Evolutionary conservation across 306 rosid species (phyloP), one percentile per base, ranked within the genome.

Genomic region (Sesbania bispinosa): DNA sequence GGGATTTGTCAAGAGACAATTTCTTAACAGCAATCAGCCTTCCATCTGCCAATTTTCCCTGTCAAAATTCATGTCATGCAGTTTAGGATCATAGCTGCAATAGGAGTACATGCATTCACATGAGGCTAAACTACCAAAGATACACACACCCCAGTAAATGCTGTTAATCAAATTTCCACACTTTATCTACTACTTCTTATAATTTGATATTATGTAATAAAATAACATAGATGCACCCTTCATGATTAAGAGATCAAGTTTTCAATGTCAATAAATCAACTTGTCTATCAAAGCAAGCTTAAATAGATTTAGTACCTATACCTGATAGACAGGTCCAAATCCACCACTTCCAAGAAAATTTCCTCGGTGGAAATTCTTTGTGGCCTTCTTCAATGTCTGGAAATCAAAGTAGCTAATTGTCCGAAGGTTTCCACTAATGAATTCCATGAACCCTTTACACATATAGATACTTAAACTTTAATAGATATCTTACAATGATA

Each of bases 321-420:
- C 98, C 98, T 74, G 85, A 81, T 87, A 90, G 61, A 93, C 97
- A 61, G 96, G 97, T 13, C 98, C 98, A 77, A 93, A 93, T 82
- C 98, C 98, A 76, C 98, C 98, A 77, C 80, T 87, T 77, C 98
- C 98, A 33, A 93, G 96, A 70, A 90, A 85, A 83, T 88, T 79
- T 53, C n/a, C 8, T 0, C 73, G 82, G 52, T 88, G 80, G 57
- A 93, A 93, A 67, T 85, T 87, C 79, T 69, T 84, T 67, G 97
- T 90, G 62, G 96, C 98, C 77, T 66, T 93, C 71, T 83, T 88
- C 76, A 93, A 62, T 65, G 97, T 80, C 26, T 59, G 67, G 55
- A 77, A 83, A 48, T 88, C 90, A 45, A 93, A 90, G 52, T 81
- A 68, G 61, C 76, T 77, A 46, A 93, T 78, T 62, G 93, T 81